Evolutionary conservation across 495 filamentous ascomycete genomes (phyloP).

Genomic region (Thozetella sp.): DNA sequence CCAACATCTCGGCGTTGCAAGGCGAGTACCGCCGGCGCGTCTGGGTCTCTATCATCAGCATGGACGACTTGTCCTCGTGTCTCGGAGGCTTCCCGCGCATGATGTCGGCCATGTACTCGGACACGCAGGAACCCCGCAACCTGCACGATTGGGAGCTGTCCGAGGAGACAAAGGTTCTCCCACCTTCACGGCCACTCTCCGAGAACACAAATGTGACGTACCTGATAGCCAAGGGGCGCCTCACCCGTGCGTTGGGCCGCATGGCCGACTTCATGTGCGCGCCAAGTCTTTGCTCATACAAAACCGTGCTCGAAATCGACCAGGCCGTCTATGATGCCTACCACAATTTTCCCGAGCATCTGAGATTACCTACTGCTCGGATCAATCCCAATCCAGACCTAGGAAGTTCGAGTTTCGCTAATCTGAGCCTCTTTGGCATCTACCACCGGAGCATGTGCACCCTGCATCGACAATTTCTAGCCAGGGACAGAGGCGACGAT

Average conservation of each 20-base stretch:
- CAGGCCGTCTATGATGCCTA: constrained; percentile 11
- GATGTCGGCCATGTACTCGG: constrained; percentile 22
- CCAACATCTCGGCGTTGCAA: constrained; percentile 20
- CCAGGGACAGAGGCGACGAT: constrained; percentile 7
- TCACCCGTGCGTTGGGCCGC: constrained; percentile 20
- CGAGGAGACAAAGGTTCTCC: constrained; percentile 21
- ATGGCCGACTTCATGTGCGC: constrained; percentile 22
- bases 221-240: constrained; percentile 22
- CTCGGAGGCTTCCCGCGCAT: constrained; percentile 35
- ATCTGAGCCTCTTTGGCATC: constrained; percentile 17
- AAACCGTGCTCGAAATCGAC: constrained; percentile 19
- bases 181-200: constrained; percentile 20
- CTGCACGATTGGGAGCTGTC: constrained; percentile 32
- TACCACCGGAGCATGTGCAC: constrained; percentile 24
- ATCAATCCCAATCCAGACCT: no score
- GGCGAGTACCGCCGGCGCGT: constrained; percentile 37
- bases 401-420: constrained; percentile 14
- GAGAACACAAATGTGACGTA: constrained; percentile 30
- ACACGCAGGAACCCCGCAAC: constrained; percentile 30
- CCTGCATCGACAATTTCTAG: constrained; percentile 26
- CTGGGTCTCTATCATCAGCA: constrained; percentile 27
- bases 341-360: constrained; percentile 10
- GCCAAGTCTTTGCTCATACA: constrained; percentile 13
- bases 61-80: constrained; percentile 33
- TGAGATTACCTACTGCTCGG: constrained; percentile 13